Base-by-base conservation (phyloP, 257 asterid genomes). In the Nicotiana sylvestris region DNA sequence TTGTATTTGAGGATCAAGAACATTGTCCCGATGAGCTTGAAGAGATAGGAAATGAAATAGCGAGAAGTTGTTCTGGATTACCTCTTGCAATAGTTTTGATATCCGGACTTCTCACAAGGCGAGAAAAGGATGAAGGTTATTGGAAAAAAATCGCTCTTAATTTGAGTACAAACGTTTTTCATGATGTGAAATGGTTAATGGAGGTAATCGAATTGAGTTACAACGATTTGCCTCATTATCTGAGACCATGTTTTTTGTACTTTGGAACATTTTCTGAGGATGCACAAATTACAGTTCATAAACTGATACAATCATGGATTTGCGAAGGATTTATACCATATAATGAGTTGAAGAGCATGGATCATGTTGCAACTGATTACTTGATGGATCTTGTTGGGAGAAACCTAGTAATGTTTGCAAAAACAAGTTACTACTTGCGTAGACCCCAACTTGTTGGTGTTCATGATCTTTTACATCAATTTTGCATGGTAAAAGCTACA, bases 311-410 rank as follows among this genome's bases (percentile, higher is more conserved):
- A 12, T 29, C 51, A 2, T 81, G 83, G 83, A 81, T 81, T 17
- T 62, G 65, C 4, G 64, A 81, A 66, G 83, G 78, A 61, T 81
- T 65, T 16, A 27, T 81, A 61, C 72, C 1, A 58, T 11, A 18
- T 53, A 2, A 3, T 2, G 37, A 43, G 55, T 10, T 33, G 7
- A 35, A 60, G 33, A 65, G 66, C 39, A 12, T 66, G 46, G 29
- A 46, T 11, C 16, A 81, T 27, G 78, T n/a, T 27, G 83, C 78
- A 8, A 25, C n/a, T 77, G 18, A 33, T 81, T 81, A 67, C 83
- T 66, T 67, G 57, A 51, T 51, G 57, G 57, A 51, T 51, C 57
- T 51, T 51, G 57, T 51, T 51, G 57, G 57, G 13, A 81, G 83
- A 64, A 80, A 43, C 56, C 65, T 80, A 1, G 69, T 80, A 4